Evolutionary conservation across 495 filamentous ascomycete species (phyloP).

Genomic region (Penicillium verhagenii): DNA sequence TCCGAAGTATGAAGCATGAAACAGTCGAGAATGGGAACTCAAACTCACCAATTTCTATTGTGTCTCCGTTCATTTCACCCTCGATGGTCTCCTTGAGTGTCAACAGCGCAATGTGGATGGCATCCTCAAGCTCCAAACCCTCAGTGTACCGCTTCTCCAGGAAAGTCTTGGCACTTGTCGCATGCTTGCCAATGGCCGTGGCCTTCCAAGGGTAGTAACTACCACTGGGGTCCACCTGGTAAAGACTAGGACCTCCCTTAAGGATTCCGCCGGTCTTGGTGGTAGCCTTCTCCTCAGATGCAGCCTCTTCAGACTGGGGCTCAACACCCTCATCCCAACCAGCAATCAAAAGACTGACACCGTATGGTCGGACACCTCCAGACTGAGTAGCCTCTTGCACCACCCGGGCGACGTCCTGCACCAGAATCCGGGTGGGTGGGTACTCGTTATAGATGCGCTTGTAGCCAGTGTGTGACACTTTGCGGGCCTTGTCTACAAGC

Average conservation of each 20-base stretch:
- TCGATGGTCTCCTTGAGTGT: constrained; percentile 99
- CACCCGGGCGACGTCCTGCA: constrained; percentile 95
- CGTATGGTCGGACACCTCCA: constrained; percentile 96
- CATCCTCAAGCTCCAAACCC: constrained; percentile 95
- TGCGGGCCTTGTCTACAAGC: constrained; percentile 94
- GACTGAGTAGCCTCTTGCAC: constrained; percentile 99
- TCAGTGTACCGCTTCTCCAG: constrained; percentile 98
- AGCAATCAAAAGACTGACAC: constrained; percentile 90
- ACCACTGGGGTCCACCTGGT: constrained; percentile 96
- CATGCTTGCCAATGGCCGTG: constrained; percentile 97
- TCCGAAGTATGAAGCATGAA: not conserved
- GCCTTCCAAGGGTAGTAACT: constrained; percentile 99
- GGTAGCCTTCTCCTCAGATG: constrained; percentile 58
- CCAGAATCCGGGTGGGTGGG: constrained; percentile 95
- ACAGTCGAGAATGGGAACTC: not conserved
- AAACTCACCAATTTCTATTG: constrained; percentile 90
- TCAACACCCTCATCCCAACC: constrained; percentile 97
- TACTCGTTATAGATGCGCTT: constrained; percentile 99
- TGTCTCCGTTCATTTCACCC: constrained; percentile 98
- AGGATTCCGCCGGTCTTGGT: constrained; percentile 91
- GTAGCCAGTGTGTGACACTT: constrained; percentile 98
- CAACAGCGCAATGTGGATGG: constrained; percentile 95
- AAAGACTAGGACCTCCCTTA: constrained; percentile 94
- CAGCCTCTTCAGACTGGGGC: constrained; percentile 62
- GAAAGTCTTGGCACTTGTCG: constrained; percentile 97